Conservation (phyloP, 116 monocot genomes). For the Cymodocea nodosa region DNA sequence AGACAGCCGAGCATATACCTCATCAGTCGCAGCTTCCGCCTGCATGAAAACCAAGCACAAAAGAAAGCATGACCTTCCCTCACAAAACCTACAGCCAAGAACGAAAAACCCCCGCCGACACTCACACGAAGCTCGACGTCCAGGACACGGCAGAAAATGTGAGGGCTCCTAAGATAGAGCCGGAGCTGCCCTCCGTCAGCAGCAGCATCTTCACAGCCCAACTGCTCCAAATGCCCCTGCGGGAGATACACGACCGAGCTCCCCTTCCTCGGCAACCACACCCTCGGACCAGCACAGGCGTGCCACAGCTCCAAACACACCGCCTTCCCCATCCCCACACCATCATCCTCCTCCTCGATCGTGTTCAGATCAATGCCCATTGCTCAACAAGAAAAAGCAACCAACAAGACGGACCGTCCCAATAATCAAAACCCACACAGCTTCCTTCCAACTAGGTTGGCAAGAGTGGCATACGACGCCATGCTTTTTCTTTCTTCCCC, state of each 20-base stretch:
- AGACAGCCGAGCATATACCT: conserved; percentile 59
- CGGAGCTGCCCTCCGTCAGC: not conserved
- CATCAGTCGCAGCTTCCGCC: conserved; percentile 68
- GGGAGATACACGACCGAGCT: conserved; percentile 73
- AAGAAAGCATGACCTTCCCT: not conserved
- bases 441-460: no score
- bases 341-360: conserved; percentile 25
- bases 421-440: no score
- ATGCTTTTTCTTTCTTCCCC: not conserved
- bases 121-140: conserved; percentile 50
- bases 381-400: not conserved
- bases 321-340: not conserved
- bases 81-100: no score
- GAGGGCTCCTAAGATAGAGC: conserved; percentile 27
- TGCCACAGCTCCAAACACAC: conserved; percentile 76
- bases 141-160: conserved; percentile 62
- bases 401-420: no score
- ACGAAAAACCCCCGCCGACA: not conserved
- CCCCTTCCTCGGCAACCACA: conserved; percentile 58
- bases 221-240: conserved; percentile 72
- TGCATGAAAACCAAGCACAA: conserved; percentile 11
- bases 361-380: conserved; percentile 38
- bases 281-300: conserved; percentile 68
- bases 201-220: conserved; percentile 11
- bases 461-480: not conserved